A percentile compares a stretch with the other conserved stretches of the same genome.
Evolutionary conservation across 805 yeast genomes (phyloP).

Genomic region (Starmerella kuoi): DNA sequence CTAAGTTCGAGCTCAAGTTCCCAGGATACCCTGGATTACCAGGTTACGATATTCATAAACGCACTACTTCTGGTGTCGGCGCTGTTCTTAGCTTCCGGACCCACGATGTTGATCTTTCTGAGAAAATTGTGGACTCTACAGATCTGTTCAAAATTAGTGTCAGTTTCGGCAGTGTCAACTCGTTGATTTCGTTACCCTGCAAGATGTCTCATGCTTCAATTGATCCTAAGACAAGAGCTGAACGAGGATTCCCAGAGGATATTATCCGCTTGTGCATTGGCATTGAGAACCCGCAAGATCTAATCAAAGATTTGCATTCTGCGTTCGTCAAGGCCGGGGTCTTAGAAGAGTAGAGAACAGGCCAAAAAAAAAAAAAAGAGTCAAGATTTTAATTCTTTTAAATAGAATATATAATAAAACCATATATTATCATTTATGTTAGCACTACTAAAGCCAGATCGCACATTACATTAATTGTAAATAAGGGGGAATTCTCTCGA

Average conservation of each 20-base stretch:
- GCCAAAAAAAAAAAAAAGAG: neutral
- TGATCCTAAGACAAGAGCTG: conserved; percentile 73
- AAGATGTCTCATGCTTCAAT: conserved; percentile 96
- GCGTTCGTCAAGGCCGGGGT: conserved; percentile 56
- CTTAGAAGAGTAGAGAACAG: conserved; percentile 1
- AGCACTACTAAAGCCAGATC: too few species aligned
- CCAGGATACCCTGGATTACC: conserved; percentile 79
- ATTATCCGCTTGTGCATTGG: conserved; percentile 83
- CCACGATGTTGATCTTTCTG: conserved; percentile 53
- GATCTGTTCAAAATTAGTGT: conserved; percentile 80
- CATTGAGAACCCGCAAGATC: conserved; percentile 69
- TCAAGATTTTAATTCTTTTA: neutral
- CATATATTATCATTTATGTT: too few species aligned
- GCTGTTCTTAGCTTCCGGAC: conserved; percentile 86
- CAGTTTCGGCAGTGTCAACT: conserved; percentile 88
- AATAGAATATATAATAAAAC: too few species aligned
- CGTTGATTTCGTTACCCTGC: conserved; percentile 87
- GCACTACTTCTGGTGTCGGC: conserved; percentile 74
- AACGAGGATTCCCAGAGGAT: conserved; percentile 87
- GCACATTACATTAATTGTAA: too few species aligned
- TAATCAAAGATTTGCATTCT: conserved; percentile 63
- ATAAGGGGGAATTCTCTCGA: too few species aligned
- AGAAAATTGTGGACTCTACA: conserved; percentile 61
- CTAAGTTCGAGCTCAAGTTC: conserved; percentile 55
- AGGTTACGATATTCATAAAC: conserved; percentile 63